Conservation (phyloP, 1,284 basidiomycete genomes). For the Paramarasmius palmivorus region DNA sequence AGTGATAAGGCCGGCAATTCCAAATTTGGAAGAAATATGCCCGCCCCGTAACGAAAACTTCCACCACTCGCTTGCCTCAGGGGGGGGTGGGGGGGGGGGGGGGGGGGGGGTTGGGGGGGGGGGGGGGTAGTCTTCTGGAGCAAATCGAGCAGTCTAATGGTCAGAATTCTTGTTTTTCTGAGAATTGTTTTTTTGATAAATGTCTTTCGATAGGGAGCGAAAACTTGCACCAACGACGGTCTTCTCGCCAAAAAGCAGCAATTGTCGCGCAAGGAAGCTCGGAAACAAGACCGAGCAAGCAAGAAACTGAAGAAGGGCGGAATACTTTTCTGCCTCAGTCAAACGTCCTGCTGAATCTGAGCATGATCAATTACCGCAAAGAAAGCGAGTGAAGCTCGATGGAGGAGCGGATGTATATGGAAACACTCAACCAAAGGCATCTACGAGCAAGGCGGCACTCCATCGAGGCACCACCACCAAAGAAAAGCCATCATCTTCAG, state of each 20-base stretch:
- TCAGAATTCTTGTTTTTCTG: conserved; percentile 10
- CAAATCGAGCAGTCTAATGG: conserved; percentile 30
- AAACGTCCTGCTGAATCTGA: conserved; percentile 41
- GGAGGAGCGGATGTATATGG: conserved; percentile 4
- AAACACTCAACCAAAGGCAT: conserved; percentile 2
- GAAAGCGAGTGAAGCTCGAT: conserved; percentile 43
- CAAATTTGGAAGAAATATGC: conserved; percentile 22
- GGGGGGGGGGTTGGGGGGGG: too few relatives aligned
- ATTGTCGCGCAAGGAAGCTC: conserved; percentile 57
- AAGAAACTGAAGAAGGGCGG: conserved; percentile 62
- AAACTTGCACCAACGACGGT: conserved; percentile 14
- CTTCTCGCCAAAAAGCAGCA: conserved; percentile 22
- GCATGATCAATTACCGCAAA: conserved; percentile 38
- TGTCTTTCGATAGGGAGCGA: conserved; percentile 12
- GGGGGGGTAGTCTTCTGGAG: conserved; percentile 38
- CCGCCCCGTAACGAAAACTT: conserved; percentile 34
- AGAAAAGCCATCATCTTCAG: conserved; percentile 7
- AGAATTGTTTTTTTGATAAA: conserved; percentile 12
- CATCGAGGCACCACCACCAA: conserved; percentile 11
- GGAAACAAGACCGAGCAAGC: conserved; percentile 60
- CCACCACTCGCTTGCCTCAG: conserved; percentile 43
- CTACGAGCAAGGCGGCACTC: conserved; percentile 3
- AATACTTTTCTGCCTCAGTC: conserved; percentile 42
- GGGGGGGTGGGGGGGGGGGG: too few relatives aligned
- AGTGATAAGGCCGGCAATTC: neutral